These are phyloP conservation scores for Nasturtium officinale DNA, from an alignment of 345 rosid genomes.

Conservation along the genomic window DNA sequence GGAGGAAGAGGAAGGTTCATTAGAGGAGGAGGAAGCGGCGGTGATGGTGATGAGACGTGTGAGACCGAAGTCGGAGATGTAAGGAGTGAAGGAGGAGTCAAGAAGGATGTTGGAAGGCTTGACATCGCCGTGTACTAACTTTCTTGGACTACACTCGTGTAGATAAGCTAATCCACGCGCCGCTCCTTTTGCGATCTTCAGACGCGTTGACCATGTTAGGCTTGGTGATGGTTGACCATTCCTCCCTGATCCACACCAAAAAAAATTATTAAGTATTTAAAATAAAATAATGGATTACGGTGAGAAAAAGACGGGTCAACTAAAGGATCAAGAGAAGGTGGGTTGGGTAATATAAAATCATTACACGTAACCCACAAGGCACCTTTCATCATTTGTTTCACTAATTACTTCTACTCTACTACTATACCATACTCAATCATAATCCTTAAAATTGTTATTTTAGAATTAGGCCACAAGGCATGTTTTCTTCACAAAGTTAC, in stretches of 20 bases:
- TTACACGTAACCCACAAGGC: constrained; percentile 34
- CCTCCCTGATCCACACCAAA: constrained; percentile 52
- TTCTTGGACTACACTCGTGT: constrained; percentile 96
- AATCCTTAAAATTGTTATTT: constrained; percentile 2
- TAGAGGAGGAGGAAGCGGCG: constrained; percentile 47
- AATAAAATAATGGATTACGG: neutral
- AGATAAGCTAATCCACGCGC: constrained; percentile 95
- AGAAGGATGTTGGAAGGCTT: constrained; percentile 94
- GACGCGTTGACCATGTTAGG: constrained; percentile 86
- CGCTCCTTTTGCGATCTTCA: constrained; percentile 79
- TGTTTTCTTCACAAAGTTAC: neutral
- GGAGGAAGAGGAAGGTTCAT: constrained; percentile 37
- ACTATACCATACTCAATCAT: neutral
- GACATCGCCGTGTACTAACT: constrained; percentile 85
- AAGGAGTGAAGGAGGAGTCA: constrained; percentile 72
- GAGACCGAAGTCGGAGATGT: constrained; percentile 88
- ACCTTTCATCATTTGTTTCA: constrained; percentile 11
- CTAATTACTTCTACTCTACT: constrained; percentile 19
- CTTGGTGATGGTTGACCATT: constrained; percentile 74
- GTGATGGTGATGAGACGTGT: constrained; percentile 77
- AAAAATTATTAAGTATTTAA: neutral
- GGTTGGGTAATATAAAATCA: constrained; percentile 29
- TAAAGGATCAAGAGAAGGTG: constrained; percentile 11
- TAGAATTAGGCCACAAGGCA: constrained; percentile 1
- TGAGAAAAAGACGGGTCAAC: constrained; percentile 34